Base-by-base conservation (phyloP, 192 early-diverging fungal genomes). In the Geranomyces michiganensis region DNA sequence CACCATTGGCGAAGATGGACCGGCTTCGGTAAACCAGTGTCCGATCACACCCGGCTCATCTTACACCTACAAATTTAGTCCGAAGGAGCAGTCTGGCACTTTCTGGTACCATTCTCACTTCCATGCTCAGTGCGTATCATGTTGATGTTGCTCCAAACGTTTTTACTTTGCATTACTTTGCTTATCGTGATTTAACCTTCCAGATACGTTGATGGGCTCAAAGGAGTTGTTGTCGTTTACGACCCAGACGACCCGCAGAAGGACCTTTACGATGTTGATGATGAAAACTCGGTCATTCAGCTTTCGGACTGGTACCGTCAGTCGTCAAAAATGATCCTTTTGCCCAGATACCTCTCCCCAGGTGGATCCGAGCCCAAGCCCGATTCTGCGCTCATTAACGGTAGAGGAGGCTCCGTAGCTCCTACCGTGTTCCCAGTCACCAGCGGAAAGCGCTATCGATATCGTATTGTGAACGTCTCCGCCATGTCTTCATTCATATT, bases 21-120 rank as follows among this genome's bases (percentile, higher is more conserved):
- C 62, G 36, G 43, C 22, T 21, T 22, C 84, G 77, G 86, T 90
- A 44, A 91, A 91, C 30, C 88, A 94, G 75, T 91, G 91, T 68
- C 82, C 79, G 4, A 93, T 94, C 67, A 84, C 88, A 17, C 71
- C 82, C 0, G 87, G 88, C 12, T 62, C 70, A 22, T 85, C 82
- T 65, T 88, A 90, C 74, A 90, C 89, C 0, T 95, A 95, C 73
- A 82, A 78, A 7, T 88, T 90, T 65, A 79, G 76, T 4, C 72
- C 87, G 48, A 32, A 44, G 19, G 72, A 73, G 43, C 93, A 95
- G 68, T 82, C 83, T 19, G 94, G 94, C 47, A 93, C 92, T 12
- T 94, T 89, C 79, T 96, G 94, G 94, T 85, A 90, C 65, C 92
- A 94, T 71, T 76, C 85, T 48, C 92, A 94, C 71, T 85, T 68